Percentiles rank a stretch among this genome's conserved stretches.
phyloP scores from a whole-genome alignment of 2,329 filamentous ascomycete species.

The Fragosphaeria purpurea region DNA sequence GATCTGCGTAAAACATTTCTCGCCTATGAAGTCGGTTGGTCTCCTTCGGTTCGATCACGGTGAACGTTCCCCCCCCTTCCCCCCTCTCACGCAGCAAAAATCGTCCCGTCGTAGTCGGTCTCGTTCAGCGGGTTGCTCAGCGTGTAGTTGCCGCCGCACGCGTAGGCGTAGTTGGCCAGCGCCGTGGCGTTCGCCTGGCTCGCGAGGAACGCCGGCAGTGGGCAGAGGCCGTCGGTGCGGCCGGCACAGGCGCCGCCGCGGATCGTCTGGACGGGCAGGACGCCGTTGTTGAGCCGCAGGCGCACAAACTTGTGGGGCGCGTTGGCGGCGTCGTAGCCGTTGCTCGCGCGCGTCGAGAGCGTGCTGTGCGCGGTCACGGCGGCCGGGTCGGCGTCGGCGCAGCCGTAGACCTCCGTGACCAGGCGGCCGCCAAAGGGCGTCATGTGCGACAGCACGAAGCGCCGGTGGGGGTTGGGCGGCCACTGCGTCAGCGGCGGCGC shows the following conservation, averaged over 20 bases:
- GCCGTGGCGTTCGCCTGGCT: conserved; percentile 28
- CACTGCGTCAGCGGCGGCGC: conserved; percentile 29
- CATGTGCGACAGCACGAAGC: conserved; percentile 38
- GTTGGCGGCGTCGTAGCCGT: conserved; percentile 32
- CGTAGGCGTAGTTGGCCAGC: conserved; percentile 35
- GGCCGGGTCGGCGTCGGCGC: conserved; percentile 27
- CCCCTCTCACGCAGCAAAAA: conserved; percentile 11
- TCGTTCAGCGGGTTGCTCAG: conserved; percentile 25
- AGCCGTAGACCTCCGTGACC: conserved; percentile 46
- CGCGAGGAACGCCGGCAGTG: conserved; percentile 28
- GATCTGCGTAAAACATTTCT: no score
- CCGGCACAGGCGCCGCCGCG: conserved; percentile 33
- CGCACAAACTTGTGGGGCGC: conserved; percentile 37
- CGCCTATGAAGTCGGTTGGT: no score
- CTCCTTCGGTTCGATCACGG: no score
- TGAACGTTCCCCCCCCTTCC: neutral
- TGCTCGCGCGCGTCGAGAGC: conserved; percentile 31
- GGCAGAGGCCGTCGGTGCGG: conserved; percentile 35
- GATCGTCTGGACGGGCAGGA: conserved; percentile 36
- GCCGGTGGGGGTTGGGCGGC: conserved; percentile 32
- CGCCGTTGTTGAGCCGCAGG: conserved; percentile 39
- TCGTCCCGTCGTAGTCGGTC: conserved; percentile 32
- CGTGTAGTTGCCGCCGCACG: conserved; percentile 38
- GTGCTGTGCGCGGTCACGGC: conserved; percentile 28
- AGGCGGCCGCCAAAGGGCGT: conserved; percentile 46